phyloP scores from a whole-genome alignment of 2,329 filamentous ascomycete genomes.

The Pyrenophora seminiperda region DNA sequence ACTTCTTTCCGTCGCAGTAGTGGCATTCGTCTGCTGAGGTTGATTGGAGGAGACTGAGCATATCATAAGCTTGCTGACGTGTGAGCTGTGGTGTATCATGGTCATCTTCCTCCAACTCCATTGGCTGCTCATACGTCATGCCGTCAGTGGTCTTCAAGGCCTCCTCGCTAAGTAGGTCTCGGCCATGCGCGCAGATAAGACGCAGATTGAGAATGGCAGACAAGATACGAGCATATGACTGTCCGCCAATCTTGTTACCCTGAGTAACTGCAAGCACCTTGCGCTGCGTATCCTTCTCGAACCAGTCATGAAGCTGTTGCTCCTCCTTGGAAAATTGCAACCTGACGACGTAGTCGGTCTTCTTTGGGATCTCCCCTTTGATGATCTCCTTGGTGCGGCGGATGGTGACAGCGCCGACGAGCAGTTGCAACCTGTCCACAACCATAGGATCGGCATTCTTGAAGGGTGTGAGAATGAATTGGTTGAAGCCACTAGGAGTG shows the following conservation, averaged over 20 bases:
- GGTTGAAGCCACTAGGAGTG: slow-evolving; percentile 73
- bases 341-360: slow-evolving; percentile 70
- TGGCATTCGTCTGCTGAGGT: slow-evolving; percentile 77
- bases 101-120: slow-evolving; percentile 83
- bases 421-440: slow-evolving; percentile 80
- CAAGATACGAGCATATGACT: slow-evolving; percentile 90
- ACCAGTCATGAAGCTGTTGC: slow-evolving; percentile 78
- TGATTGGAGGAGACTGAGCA: slow-evolving; percentile 82
- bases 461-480: slow-evolving; percentile 83
- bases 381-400: slow-evolving; percentile 84
- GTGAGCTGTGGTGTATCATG: slow-evolving; percentile 64
- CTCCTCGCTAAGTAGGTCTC: slow-evolving; percentile 82
- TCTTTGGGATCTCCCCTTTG: slow-evolving; percentile 68
- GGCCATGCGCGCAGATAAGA: slow-evolving; percentile 91
- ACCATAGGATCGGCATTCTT: slow-evolving; percentile 85
- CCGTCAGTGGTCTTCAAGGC: slow-evolving; percentile 82
- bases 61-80: slow-evolving; percentile 79
- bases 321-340: slow-evolving; percentile 80
- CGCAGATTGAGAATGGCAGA: slow-evolving; percentile 89
- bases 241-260: slow-evolving; percentile 72
- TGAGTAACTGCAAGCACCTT: slow-evolving; percentile 77
- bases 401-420: slow-evolving; percentile 93
- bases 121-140: slow-evolving; percentile 80
- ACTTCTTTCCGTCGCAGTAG: slow-evolving; percentile 65
- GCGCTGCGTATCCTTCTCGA: slow-evolving; percentile 78